Evolutionary conservation across 495 filamentous ascomycete species (phyloP), one percentile per base, ranked within the genome.

Genomic region (Penicillium macrosclerotiorum): DNA sequence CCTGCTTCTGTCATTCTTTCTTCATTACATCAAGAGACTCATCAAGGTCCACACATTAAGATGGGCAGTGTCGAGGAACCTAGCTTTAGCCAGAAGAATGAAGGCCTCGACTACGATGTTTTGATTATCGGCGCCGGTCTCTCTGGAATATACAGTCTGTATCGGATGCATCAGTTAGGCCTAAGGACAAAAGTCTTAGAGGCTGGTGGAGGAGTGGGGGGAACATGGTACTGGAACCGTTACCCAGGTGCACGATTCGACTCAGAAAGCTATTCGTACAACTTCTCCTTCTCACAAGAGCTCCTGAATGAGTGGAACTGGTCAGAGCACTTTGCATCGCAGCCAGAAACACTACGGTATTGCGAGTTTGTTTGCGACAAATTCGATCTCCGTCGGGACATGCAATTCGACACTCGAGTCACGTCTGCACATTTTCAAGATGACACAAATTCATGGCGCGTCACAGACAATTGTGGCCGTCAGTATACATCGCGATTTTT

Each of bases 91-190:
- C 27, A 44, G 22, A 8, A 22, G 20, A 33, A 46, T 9, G 17
- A 26, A n/a, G 23, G 12, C 18, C 18, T 39, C 1, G 51, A 81
- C 18, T 54, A 74, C 17, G 78, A 82, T 49, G 72, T 65, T 32
- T 55, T 82, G 17, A 67, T 81, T 39, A 72, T 82, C 11, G 78
- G 77, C 8, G 76, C 67, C 18, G 77, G 77, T 4, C 77, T 80
- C 29, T 63, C 68, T 3, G 59, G 70, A 0, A 47, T 63, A 13
- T 72, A 61, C 40, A 37, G 40, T 8, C 47, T 71, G 5, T 42
- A 73, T 16, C 27, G 48, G 8, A 48, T 77, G 12, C 48, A 69
- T 12, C 37, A 47, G 11, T 34, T 49, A 2, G 60, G 62, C 2
- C 57, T 67, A 24, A 59, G 54, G 5, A 57, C 56, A 12, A 65